Evolutionary conservation across 805 yeast species (phyloP), one percentile per base, ranked within the genome.

Genomic region (Saccharomycopsis schoenii): DNA sequence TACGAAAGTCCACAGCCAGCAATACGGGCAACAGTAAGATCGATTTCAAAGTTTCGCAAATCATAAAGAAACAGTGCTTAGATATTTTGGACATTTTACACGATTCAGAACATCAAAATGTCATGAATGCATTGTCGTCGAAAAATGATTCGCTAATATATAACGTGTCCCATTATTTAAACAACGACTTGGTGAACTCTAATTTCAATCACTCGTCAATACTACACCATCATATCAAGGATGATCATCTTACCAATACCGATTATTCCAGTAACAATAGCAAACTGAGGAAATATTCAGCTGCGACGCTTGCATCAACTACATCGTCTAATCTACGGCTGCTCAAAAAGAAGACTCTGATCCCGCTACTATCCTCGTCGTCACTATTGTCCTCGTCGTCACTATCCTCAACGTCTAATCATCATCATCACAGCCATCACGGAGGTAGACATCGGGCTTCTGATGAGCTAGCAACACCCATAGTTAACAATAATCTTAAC

Each of bases 41-140:
- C 11, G 59, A 40, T 15, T 61, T 63, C 55, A 58, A 56, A 34
- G 54, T 42, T 5, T 47, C 34, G 14, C 65, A 63, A 36, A 24
- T 63, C 9, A 56, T 63, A 19, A 61, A 61, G 34, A 63, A 63
- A 39, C 58, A 58, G 42, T 40, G 58, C 14, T 51, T 52, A 11
- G 65, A 63, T 52, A 54, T 63, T 10, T 58, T 63, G 11, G 65
- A 63, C 15, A 36, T 61, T 5, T 34, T 63, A 36, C 60, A 56
- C 15, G 47, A 56, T 42, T 9, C 56, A 14, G 42, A 50, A 6
- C 36, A 61, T 9, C 25, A 56, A 3, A 25, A 41, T 9, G 15
- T 12, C 19, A 47, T 40, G 21, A 51, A 59, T 2, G 12, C 40
- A 8, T 40, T 34, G 11, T 15, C 50, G 11, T 25, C 55, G 4